These are phyloP conservation scores for Cutaneotrichosporon daszewskae DNA, from an alignment of 1,284 basidiomycete species.

Conservation along the genomic window DNA sequence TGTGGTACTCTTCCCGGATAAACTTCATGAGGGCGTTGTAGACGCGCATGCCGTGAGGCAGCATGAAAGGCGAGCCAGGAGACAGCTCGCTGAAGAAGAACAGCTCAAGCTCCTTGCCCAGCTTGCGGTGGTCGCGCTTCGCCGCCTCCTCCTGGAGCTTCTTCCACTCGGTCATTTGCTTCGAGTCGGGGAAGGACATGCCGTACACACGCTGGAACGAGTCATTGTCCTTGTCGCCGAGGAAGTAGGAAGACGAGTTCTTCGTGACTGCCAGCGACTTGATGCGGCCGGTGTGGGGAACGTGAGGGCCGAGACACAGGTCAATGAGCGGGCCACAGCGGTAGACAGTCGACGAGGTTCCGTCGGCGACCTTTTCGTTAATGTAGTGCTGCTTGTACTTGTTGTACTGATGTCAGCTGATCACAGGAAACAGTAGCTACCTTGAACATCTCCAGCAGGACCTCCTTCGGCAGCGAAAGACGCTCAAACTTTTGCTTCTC, in stretches of 20 bases:
- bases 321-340: constrained; percentile 99
- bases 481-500: constrained; percentile 98
- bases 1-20: constrained; percentile 65
- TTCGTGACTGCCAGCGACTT: constrained; percentile 95
- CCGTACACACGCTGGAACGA: constrained; percentile 96
- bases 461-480: constrained; percentile 86
- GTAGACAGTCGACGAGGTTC: constrained; percentile 95
- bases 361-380: constrained; percentile 91
- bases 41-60: constrained; percentile 94
- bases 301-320: constrained; percentile 93
- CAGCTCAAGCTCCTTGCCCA: constrained; percentile 93
- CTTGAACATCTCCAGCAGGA: constrained; percentile 91
- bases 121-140: constrained; percentile 94
- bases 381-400: constrained; percentile 98
- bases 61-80: constrained; percentile 93
- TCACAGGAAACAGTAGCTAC: constrained; percentile 51
- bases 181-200: constrained; percentile 98
- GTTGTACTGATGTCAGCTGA: constrained; percentile 68
- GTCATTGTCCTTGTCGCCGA: constrained; percentile 90
- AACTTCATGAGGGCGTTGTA: constrained; percentile 91
- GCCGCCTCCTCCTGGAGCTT: constrained; percentile 93
- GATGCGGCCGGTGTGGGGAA: constrained; percentile 95
- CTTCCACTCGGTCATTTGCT: constrained; percentile 94
- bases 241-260: constrained; percentile 98
- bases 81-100: constrained; percentile 98